Conservation (phyloP, 208 protist genomes). For the Naegleria lovaniensis region DNA sequence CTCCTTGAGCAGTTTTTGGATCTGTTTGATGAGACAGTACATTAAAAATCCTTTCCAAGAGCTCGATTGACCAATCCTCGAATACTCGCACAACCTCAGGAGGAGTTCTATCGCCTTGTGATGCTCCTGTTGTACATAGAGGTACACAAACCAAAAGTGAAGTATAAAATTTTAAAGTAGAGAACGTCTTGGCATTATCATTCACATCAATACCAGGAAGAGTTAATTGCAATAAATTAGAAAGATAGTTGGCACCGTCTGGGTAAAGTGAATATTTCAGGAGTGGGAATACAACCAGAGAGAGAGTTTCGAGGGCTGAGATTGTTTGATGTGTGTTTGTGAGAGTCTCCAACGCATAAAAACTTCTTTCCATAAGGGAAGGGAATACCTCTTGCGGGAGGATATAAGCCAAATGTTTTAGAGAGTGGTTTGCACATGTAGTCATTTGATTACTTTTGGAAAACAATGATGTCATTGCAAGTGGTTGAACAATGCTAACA, state of each 20-base stretch:
- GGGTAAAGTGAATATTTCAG: not conserved
- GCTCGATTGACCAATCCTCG: conserved; percentile 6
- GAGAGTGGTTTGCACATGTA: conserved; percentile 26
- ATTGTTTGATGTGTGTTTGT: conserved; percentile 31
- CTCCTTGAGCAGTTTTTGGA: not conserved
- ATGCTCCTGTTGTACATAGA: not conserved
- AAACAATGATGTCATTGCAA: conserved; percentile 8
- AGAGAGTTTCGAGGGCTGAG: conserved; percentile 13
- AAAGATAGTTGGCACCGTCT: conserved; percentile 16
- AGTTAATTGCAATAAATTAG: conserved; percentile 16
- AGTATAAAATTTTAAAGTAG: conserved; percentile 17
- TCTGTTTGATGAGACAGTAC: not conserved
- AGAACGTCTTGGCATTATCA: not conserved
- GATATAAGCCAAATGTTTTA: conserved; percentile 19
- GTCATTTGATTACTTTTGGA: conserved; percentile 21
- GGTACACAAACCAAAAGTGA: not conserved
- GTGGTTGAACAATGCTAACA: conserved; percentile 5
- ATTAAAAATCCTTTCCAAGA: conserved; percentile 6
- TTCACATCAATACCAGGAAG: conserved; percentile 30
- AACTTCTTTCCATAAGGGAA: conserved; percentile 26
- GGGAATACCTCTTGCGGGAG: conserved; percentile 6
- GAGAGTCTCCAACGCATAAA: conserved; percentile 26
- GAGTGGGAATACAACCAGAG: conserved; percentile 16
- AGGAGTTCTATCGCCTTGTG: not conserved
- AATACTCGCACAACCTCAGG: not conserved